Evolutionary conservation across 2,329 filamentous ascomycete genomes (phyloP).

Genomic region (Zarea fungicola): DNA sequence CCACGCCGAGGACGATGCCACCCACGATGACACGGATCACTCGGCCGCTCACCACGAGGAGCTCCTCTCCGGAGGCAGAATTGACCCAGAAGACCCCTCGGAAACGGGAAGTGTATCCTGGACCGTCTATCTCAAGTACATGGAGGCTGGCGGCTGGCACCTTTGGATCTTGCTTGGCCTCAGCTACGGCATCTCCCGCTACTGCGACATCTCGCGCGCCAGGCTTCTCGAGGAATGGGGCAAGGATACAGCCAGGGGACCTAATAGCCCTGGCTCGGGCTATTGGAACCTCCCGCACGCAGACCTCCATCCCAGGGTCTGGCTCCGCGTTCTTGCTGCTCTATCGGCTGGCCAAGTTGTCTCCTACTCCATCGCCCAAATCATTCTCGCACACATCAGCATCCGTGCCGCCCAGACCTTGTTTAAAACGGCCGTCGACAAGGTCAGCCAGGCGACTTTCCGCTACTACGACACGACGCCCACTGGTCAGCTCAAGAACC

Average conservation of each 20-base stretch:
- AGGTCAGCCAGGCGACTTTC: constrained; percentile 76
- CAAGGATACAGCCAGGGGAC: constrained; percentile 42
- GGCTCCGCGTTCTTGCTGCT: constrained; percentile 66
- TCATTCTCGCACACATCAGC: constrained; percentile 69
- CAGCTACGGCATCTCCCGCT: constrained; percentile 58
- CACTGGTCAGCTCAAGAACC: constrained; percentile 85
- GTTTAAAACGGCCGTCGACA: constrained; percentile 66
- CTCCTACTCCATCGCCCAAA: constrained; percentile 55
- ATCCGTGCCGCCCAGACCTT: constrained; percentile 72
- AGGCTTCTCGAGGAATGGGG: constrained; percentile 89
- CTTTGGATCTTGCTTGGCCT: constrained; percentile 67
- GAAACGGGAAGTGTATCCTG: constrained; percentile 66
- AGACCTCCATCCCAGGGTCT: constrained; percentile 60
- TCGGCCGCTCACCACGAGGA: constrained; percentile 18
- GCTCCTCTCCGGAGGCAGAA: constrained; percentile 17
- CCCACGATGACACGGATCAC: constrained; percentile 26
- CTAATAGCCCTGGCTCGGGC: neutral
- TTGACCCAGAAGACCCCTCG: constrained; percentile 28
- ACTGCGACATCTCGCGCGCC: constrained; percentile 59
- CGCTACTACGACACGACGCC: constrained; percentile 89
- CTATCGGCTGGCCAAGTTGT: constrained; percentile 59
- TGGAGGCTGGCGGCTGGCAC: constrained; percentile 69
- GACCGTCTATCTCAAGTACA: constrained; percentile 77
- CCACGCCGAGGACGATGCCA: constrained; percentile 23
- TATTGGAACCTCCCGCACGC: constrained; percentile 53